Percentiles rank a stretch among this genome's conserved stretches.
Conservation (phyloP, 2,329 filamentous ascomycete species). For the Elsinoe australis region DNA sequence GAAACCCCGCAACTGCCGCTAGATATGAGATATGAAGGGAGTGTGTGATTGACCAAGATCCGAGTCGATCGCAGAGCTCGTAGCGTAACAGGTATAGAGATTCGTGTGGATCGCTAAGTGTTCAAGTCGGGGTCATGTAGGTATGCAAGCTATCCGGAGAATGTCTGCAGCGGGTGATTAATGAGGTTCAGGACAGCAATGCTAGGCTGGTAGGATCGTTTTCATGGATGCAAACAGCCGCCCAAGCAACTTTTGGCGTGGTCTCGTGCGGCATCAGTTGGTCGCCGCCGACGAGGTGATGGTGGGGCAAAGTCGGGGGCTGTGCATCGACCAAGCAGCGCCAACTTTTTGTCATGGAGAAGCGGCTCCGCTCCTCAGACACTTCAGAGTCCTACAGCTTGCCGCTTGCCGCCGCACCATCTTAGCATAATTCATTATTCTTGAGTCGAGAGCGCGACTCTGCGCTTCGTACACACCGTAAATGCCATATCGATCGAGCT, state of each 20-base stretch:
- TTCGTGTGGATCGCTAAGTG: no score
- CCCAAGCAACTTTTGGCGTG: background rate
- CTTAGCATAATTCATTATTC: no score
- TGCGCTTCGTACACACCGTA: no score
- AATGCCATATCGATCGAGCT: no score
- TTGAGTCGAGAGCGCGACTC: conserved; percentile 12
- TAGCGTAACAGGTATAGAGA: conserved; percentile 1
- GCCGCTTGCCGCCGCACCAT: background rate
- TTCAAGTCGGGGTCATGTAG: no score
- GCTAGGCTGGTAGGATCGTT: conserved; percentile 3
- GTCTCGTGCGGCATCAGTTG: background rate
- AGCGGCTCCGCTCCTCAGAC: background rate
- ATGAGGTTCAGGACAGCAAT: background rate
- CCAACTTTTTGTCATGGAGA: conserved; percentile 16
- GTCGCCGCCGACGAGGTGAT: conserved; percentile 1
- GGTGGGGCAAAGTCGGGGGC: background rate
- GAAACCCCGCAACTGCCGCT: background rate
- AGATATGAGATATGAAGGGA: background rate
- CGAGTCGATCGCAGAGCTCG: background rate
- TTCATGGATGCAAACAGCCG: conserved; percentile 1
- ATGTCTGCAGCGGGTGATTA: no score
- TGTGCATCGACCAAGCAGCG: conserved; percentile 13
- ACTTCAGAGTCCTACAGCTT: background rate
- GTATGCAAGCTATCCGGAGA: no score
- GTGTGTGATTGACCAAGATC: conserved; percentile 1